phyloP scores from a whole-genome alignment of 805 yeast species.

The Barnettozyma sucrosica region DNA sequence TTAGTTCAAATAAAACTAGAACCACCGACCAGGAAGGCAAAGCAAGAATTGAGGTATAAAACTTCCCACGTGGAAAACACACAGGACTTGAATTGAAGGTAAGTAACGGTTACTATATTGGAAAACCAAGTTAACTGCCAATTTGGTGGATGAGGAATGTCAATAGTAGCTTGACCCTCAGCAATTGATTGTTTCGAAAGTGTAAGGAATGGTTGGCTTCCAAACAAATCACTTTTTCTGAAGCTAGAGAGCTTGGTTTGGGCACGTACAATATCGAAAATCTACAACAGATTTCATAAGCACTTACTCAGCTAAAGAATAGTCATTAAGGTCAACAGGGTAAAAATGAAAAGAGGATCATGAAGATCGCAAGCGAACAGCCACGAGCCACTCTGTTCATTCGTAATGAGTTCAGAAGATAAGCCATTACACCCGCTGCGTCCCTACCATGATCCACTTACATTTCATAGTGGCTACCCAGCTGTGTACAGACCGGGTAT shows the following conservation, averaged over 20 bases:
- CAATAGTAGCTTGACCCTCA: background rate
- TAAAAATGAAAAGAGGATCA: background rate
- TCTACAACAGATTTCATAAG: no score
- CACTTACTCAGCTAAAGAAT: background rate
- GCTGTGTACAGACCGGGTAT: slow-evolving; percentile 56
- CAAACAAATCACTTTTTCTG: background rate
- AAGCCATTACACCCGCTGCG: slow-evolving; percentile 32
- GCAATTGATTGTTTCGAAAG: background rate
- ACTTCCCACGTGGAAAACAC: background rate
- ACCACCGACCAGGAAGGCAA: background rate
- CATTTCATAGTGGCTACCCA: slow-evolving; percentile 59
- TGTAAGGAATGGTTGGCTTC: background rate
- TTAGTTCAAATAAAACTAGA: no score
- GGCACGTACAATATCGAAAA: background rate
- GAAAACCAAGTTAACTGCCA: background rate
- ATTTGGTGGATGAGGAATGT: background rate
- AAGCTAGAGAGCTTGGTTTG: background rate
- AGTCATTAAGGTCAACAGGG: background rate
- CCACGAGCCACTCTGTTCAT: background rate
- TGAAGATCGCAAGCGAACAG: background rate
- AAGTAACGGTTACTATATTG: background rate
- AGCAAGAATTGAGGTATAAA: no score
- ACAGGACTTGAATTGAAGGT: background rate
- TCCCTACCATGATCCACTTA: slow-evolving; percentile 67
- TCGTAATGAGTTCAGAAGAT: background rate